Evolutionary conservation across 192 early-diverging fungal species (phyloP), one percentile per base, ranked within the genome.

Genomic region (Backusella macrospora): DNA sequence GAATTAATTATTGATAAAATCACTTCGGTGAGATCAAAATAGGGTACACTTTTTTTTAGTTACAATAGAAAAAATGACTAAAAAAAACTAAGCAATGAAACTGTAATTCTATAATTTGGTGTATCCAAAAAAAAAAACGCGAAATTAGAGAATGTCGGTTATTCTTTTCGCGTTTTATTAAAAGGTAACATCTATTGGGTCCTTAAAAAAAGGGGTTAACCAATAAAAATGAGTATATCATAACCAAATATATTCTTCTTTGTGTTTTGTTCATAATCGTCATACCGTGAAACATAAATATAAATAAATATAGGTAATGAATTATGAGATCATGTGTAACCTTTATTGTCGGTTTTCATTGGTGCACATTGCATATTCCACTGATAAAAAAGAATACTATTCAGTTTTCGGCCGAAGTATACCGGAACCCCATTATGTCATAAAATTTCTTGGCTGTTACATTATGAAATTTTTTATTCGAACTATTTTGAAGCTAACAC

Each of bases 161-260:
- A 59, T 59, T 59, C 52, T 26, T 43, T 59, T 59, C 52, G 52
- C 52, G 21, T 59, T 21, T 23, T 59, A 23, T 23, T 59, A 59
- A 12, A 59, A 23, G 18, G 49, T 23, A 7, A 4, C 4, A 13
- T 59, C 8, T 52, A 52, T 59, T 59, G 10, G 52, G 18, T 26
- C 13, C 52, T 21, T 23, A 59, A 59, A 23, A 10, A 59, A 59
- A 59, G 13, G 3, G 23, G 12, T 59, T 26, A 43, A 59, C 52
- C 52, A 59, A 59, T 59, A 23, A 59, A 59, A 59, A 59, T 1
- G 4, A 8, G 52, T 59, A 59, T 59, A 10, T 21, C 26, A 23
- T 59, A 59, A 59, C 52, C 52, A 59, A 59, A 59, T 26, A 59
- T 59, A 23, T 23, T 26, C 26, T 59, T 59, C 8, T 8, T 23